Percentiles rank a stretch among this genome's conserved stretches.
phyloP scores from a whole-genome alignment of 495 filamentous ascomycete species.

The Polyplosphaeria fusca region DNA sequence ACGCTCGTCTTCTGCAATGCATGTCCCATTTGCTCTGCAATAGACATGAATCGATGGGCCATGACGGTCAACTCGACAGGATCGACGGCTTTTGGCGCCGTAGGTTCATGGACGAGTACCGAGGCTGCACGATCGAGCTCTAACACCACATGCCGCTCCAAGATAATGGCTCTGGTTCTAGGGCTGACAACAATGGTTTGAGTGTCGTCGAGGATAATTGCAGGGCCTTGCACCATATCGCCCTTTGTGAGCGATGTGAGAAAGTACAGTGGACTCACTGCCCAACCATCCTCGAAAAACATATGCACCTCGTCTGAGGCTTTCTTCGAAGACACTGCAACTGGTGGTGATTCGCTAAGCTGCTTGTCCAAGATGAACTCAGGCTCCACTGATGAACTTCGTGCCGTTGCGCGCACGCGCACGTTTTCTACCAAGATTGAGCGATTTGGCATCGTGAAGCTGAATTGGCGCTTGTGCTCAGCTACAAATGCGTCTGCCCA shows the following conservation, averaged over 20 bases:
- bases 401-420: constrained; percentile 41
- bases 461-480: constrained; percentile 52
- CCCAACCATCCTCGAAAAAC: constrained; percentile 19
- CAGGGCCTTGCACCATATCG: constrained; percentile 11
- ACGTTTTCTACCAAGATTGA: constrained; percentile 54
- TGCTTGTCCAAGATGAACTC: constrained; percentile 1
- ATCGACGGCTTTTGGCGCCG: neutral
- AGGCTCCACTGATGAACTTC: constrained; percentile 10
- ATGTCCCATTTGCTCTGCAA: constrained; percentile 25
- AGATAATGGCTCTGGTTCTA: constrained; percentile 7
- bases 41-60: constrained; percentile 22
- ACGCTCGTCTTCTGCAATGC: constrained; percentile 18
- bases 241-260: constrained; percentile 7
- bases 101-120: neutral
- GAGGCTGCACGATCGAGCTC: constrained; percentile 4
- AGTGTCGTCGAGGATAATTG: constrained; percentile 22
- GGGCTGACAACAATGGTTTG: constrained; percentile 20
- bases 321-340: neutral
- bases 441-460: constrained; percentile 49
- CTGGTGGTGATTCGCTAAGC: constrained; percentile 1
- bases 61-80: constrained; percentile 22
- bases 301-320: neutral
- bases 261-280: constrained; percentile 4
- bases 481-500: constrained; percentile 46
- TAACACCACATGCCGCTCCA: constrained; percentile 13